Conservation (phyloP, 163 green algal genomes). For the Chlorella variabilis region DNA sequence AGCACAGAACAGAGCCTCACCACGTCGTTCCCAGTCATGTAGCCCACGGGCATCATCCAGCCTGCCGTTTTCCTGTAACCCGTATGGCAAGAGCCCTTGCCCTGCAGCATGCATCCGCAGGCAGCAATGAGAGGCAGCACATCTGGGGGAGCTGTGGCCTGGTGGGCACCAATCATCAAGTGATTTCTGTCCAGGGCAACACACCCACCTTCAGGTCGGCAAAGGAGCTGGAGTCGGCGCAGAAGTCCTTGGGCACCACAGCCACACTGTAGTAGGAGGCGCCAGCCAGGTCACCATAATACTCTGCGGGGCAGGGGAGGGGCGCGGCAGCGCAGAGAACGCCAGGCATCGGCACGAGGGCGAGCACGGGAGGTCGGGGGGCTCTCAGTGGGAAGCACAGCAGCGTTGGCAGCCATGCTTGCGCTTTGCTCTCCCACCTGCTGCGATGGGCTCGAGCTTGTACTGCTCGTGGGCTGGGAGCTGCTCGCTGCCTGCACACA, state of each 20-base stretch:
- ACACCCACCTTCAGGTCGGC: conserved; percentile 36
- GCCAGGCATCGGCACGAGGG: no score
- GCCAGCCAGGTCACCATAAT: conserved; percentile 20
- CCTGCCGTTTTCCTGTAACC: conserved; percentile 44
- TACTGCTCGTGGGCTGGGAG: not conserved
- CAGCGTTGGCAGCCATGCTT: not conserved
- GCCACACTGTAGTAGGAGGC: conserved; percentile 51
- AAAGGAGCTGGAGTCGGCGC: conserved; percentile 36
- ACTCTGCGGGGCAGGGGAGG: conserved; percentile 6
- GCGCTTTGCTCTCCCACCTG: not conserved
- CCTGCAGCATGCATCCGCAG: conserved; percentile 22
- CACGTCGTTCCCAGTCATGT: not conserved
- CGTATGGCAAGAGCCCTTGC: conserved; percentile 54
- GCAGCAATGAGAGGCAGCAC: no score
- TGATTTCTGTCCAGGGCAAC: no score
- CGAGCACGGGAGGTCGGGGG: no score
- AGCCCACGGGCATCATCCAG: conserved; percentile 38
- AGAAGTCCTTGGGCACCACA: conserved; percentile 48
- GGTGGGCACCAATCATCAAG: no score
- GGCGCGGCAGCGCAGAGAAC: not conserved
- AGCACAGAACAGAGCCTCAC: not conserved
- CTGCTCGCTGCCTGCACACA: conserved; percentile 20
- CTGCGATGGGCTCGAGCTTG: conserved; percentile 22
- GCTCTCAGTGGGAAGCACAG: not conserved
- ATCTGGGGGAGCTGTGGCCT: no score